Evolutionary conservation across 176 grass and related monocot genomes (phyloP).

Genomic region (sorghum (Sorghum bicolor)): Sorghum_bicolor_NCBIv3 NC_012870.2:73551501-73552000

Average conservation of each 20-base stretch:
- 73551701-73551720: neutral
- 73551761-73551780: neutral
- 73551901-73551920: neutral
- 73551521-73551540: neutral
- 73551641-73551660: conserved; percentile 15
- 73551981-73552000: neutral
- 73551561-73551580: neutral
- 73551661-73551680: neutral
- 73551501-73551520: neutral
- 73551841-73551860: conserved; percentile 6
- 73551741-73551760: neutral
- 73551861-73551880: conserved; percentile 30
- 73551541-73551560: neutral
- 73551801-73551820: neutral
- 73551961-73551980: neutral
- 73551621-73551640: neutral
- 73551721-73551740: neutral
- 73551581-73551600: neutral
- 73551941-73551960: neutral
- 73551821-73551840: conserved; percentile 22
- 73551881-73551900: neutral
- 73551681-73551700: neutral
- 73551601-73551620: neutral
- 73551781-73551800: neutral
- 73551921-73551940: neutral